A percentile compares a stretch with the other conserved stretches of the same genome.
Conservation (phyloP, 768 basidiomycete genomes). For the Leccinum longicurvipes region DNA sequence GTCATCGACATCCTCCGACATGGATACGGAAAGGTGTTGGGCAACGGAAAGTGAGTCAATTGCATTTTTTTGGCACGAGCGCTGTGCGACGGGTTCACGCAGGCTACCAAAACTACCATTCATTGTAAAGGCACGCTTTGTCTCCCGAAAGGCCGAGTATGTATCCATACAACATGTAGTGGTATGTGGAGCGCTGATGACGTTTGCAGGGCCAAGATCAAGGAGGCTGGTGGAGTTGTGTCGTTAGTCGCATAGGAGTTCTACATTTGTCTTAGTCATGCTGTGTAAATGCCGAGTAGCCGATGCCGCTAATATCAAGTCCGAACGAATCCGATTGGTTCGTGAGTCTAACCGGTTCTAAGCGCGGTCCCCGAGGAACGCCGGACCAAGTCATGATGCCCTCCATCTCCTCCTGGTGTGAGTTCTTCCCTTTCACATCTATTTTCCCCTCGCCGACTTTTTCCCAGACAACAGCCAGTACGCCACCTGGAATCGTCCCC, state of each 20-base stretch:
- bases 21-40: conserved; percentile 93
- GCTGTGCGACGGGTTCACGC: conserved; percentile 1
- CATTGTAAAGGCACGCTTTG: conserved; percentile 98
- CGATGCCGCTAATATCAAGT: no score
- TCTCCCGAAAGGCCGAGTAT: conserved; percentile 82
- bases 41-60: conserved; percentile 78
- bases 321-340: not conserved
- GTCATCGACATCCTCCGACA: conserved; percentile 85
- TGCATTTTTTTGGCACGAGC: not conserved
- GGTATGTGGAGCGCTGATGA: conserved; percentile 7
- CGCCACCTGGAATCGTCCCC: conserved; percentile 55
- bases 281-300: not conserved
- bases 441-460: not conserved
- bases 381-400: conserved; percentile 21
- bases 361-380: not conserved
- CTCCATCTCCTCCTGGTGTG: conserved; percentile 40
- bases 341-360: not conserved
- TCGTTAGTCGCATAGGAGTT: conserved; percentile 74
- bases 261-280: conserved; percentile 19
- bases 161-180: conserved; percentile 18
- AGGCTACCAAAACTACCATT: conserved; percentile 88
- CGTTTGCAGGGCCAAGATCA: conserved; percentile 65
- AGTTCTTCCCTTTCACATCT: conserved; percentile 15
- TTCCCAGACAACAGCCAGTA: conserved; percentile 42
- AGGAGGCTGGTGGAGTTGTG: conserved; percentile 93